Evolutionary conservation across 2,329 filamentous ascomycete species (phyloP).

Genomic region (Cladosporium sp.): DNA sequence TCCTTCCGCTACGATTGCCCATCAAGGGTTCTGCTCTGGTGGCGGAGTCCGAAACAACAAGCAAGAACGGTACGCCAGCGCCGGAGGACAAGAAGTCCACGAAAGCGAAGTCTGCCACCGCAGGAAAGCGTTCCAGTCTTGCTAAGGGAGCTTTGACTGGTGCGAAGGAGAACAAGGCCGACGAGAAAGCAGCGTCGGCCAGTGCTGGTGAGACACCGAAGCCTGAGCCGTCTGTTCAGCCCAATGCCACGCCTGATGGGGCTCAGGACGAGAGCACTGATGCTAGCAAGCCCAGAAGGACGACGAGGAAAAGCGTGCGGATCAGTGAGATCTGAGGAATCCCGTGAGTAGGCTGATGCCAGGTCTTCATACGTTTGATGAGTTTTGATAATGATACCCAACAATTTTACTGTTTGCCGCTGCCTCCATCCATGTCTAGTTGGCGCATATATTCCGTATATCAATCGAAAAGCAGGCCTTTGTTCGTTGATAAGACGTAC

Average conservation of each 20-base stretch:
- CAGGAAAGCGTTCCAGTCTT: neutral
- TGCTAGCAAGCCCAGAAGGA: constrained; percentile 21
- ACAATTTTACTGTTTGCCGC: no score
- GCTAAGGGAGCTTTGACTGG: constrained; percentile 6
- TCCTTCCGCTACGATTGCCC: constrained; percentile 54
- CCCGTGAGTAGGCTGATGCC: no score
- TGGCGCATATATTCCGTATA: no score
- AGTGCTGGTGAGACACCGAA: neutral
- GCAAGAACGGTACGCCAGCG: constrained; percentile 24
- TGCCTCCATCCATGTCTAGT: no score
- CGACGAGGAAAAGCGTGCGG: constrained; percentile 29
- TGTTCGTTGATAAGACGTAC: no score
- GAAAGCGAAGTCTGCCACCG: neutral
- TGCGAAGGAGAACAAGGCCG: constrained; percentile 11
- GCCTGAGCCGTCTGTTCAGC: neutral
- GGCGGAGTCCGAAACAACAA: constrained; percentile 17
- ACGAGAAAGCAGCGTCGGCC: neutral
- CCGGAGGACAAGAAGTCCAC: constrained; percentile 5
- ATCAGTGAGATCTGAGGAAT: constrained; percentile 27
- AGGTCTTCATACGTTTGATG: no score
- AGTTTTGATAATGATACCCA: no score
- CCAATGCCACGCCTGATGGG: neutral
- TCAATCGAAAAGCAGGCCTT: no score
- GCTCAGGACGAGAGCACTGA: constrained; percentile 10
- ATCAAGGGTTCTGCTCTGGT: constrained; percentile 24